Conservation (phyloP, 768 basidiomycete species). For the Pholiota microspora region DNA sequence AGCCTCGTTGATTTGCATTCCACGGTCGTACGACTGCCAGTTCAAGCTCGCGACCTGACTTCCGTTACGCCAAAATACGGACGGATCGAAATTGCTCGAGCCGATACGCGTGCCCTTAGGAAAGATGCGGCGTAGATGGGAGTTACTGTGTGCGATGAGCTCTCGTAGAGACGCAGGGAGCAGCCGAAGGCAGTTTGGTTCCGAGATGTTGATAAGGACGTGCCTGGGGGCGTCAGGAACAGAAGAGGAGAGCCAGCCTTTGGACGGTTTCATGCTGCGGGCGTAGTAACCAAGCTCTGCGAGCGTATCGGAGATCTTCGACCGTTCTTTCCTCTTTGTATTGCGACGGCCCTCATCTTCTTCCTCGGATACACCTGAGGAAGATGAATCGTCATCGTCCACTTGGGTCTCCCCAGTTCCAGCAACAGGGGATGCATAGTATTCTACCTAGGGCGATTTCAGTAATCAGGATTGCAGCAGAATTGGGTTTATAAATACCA, state of each 20-base stretch:
- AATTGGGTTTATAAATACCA: conserved; percentile 36
- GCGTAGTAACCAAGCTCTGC: conserved; percentile 59
- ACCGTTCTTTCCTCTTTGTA: conserved; percentile 18
- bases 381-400: conserved; percentile 19
- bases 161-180: conserved; percentile 31
- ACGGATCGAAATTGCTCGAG: conserved; percentile 53
- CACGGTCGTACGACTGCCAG: conserved; percentile 60
- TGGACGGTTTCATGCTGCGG: conserved; percentile 58
- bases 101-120: conserved; percentile 55
- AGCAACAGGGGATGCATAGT: conserved; percentile 37
- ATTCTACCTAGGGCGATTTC: conserved; percentile 42
- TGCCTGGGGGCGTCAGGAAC: conserved; percentile 36
- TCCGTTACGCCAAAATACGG: conserved; percentile 53
- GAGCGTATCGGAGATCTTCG: conserved; percentile 46
- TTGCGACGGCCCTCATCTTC: conserved; percentile 17
- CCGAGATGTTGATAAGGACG: conserved; percentile 61
- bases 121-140: conserved; percentile 53
- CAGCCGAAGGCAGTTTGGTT: conserved; percentile 41
- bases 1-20: conserved; percentile 61
- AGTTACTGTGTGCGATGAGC: conserved; percentile 40
- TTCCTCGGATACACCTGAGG: conserved; percentile 25
- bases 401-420: conserved; percentile 20
- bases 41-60: conserved; percentile 58
- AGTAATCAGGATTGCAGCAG: not conserved
- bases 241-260: conserved; percentile 48